Conservation (phyloP, 495 filamentous ascomycete genomes). For the Letharia columbiana region DNA sequence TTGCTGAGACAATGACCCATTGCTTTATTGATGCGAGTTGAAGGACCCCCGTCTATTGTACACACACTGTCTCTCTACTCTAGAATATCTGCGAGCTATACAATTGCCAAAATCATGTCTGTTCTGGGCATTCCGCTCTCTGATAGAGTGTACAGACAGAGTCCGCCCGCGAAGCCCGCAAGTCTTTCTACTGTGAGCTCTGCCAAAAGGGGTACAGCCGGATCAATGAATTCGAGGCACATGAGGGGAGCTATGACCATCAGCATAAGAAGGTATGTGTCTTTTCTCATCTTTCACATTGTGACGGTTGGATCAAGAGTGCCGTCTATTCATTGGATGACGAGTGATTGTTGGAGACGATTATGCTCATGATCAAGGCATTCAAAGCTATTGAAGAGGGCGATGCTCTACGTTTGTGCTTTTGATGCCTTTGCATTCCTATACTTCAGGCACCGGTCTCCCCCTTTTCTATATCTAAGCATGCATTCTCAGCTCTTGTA, state of each 20-base stretch:
- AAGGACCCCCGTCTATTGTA: not conserved
- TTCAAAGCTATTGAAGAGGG: not conserved
- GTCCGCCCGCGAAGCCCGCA: slow-evolving; percentile 77
- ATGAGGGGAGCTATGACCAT: slow-evolving; percentile 54
- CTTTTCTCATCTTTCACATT: not conserved
- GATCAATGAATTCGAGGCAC: slow-evolving; percentile 54
- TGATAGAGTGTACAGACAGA: slow-evolving; percentile 50
- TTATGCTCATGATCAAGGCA: not conserved
- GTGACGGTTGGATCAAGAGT: not conserved
- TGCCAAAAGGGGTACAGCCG: slow-evolving; percentile 55
- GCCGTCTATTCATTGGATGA: not conserved
- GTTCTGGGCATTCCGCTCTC: not conserved
- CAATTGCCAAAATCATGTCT: not conserved
- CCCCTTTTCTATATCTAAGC: not conserved
- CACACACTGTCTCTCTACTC: not conserved
- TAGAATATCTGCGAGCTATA: not conserved
- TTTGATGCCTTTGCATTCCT: not conserved
- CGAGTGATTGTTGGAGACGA: not conserved
- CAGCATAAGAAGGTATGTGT: slow-evolving; percentile 44
- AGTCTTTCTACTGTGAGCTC: slow-evolving; percentile 71
- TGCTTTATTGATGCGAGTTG: not conserved
- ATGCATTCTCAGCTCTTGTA: not conserved
- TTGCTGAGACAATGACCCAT: too few species aligned
- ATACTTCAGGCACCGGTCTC: not conserved
- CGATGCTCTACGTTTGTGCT: not conserved